Base-by-base conservation (phyloP, 495 filamentous ascomycete species). In the Tuber melanosporum region DNA sequence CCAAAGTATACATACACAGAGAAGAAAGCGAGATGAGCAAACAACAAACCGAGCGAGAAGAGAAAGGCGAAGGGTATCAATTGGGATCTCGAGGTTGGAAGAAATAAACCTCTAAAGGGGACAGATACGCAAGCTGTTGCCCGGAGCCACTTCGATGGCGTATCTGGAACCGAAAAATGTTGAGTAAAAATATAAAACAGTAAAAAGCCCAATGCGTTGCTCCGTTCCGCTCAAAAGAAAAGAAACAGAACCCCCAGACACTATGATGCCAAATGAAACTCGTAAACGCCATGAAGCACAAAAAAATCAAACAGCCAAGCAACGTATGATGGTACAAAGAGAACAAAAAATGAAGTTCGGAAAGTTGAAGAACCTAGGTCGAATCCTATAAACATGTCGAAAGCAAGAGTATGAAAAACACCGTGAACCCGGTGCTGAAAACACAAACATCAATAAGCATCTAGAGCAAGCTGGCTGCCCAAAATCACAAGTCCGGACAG, bases 251-350 rank as follows among this genome's bases (percentile, higher is more conserved):
- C 76, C 73, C 76, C 62, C 79, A 72, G 71, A 62, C 78, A 82
- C 78, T 72, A 42, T 71, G 74, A 72, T 46, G 57, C 76, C 75
- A 79, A 74, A 82, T 78, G 26, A 77, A 77, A 74, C 75, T 79
- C 71, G 52, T 66, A 75, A 76, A 82, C 81, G 75, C 80, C 77
- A 45, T 71, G 69, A 74, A 76, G 78, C 74, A 73, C 46, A 73
- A 49, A 73, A 74, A 76, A 79, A 47, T 46, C 57, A 71, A 71
- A 70, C 76, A 79, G 84, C 72, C 39, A 80, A 82, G 76, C 80
- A 75, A 78, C 71, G 82, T 39, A 78, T 75, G 72, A 75, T 75
- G 71, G 82, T 83, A 86, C 84, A 81, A 78, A 84, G 78, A 84
- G 42, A 81, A 79, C 80, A 79, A 73, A 80, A 75, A 81, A 74